These are phyloP conservation scores for Ormosia emarginata DNA, from an alignment of 306 rosid species.

Conservation along the genomic window DNA sequence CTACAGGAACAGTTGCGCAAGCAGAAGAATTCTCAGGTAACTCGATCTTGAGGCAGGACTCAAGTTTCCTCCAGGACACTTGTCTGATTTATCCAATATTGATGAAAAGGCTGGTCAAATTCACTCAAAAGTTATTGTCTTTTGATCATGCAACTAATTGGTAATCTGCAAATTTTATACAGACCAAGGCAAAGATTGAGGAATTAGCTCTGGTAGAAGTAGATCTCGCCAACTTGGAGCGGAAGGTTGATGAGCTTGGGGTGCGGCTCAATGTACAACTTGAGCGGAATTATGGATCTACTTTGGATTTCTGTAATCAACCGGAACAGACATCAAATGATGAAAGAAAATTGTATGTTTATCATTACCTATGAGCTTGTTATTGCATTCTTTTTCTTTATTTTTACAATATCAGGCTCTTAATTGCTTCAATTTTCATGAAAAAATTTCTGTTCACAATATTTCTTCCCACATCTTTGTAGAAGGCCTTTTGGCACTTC, in stretches of 20 bases:
- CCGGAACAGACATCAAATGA: constrained; percentile 23
- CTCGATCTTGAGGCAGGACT: constrained; percentile 60
- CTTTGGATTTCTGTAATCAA: constrained; percentile 9
- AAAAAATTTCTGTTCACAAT: background rate
- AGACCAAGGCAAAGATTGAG: constrained; percentile 70
- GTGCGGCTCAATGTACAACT: constrained; percentile 55
- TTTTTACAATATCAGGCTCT: background rate
- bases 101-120: constrained; percentile 46
- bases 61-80: constrained; percentile 31
- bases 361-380: constrained; percentile 5
- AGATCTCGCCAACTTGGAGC: constrained; percentile 53
- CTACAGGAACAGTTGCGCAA: constrained; percentile 65
- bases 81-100: constrained; percentile 37
- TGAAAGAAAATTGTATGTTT: constrained; percentile 54
- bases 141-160: constrained; percentile 24
- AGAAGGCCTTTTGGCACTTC: constrained; percentile 9
- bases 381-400: background rate
- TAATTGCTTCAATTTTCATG: background rate
- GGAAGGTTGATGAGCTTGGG: constrained; percentile 53
- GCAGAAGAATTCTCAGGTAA: constrained; percentile 60
- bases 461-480: background rate
- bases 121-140: background rate
- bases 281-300: constrained; percentile 28
- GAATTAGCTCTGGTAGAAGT: constrained; percentile 61
- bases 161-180: constrained; percentile 29